Conservation (phyloP, 2,329 filamentous ascomycete genomes). For the Cladosporium velox region DNA sequence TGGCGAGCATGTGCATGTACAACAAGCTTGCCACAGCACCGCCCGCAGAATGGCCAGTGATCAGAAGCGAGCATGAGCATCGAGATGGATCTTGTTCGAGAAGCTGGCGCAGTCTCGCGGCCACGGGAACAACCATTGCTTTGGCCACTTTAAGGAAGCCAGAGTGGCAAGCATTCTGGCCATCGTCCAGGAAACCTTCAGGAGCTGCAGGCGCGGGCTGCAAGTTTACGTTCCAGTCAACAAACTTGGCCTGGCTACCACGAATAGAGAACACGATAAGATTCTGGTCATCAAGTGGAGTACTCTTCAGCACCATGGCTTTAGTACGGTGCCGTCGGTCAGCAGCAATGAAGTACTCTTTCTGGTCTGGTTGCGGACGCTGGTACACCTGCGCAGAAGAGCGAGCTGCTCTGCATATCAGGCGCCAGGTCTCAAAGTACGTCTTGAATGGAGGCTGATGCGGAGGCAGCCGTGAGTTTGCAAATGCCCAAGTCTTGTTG, state of each 20-base stretch:
- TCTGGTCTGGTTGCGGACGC: conserved; percentile 62
- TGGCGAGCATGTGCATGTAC: conserved; percentile 77
- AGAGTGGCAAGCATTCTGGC: conserved; percentile 74
- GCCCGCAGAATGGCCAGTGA: conserved; percentile 85
- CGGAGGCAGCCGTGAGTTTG: conserved; percentile 72
- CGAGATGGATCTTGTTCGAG: conserved; percentile 71
- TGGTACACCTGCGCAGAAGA: conserved; percentile 77
- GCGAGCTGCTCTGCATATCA: conserved; percentile 75
- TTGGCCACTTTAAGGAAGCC: conserved; percentile 77
- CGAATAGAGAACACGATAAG: conserved; percentile 83
- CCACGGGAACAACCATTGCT: conserved; percentile 73
- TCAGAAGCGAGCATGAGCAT: conserved; percentile 68
- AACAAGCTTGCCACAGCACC: conserved; percentile 79
- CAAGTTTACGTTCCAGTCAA: conserved; percentile 86
- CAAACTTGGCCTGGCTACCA: conserved; percentile 70
- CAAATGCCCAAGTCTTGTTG: conserved; percentile 72
- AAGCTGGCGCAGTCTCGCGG: conserved; percentile 66
- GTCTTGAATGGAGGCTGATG: conserved; percentile 68
- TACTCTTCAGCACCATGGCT: conserved; percentile 80
- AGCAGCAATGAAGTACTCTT: conserved; percentile 68
- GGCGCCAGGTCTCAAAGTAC: conserved; percentile 72
- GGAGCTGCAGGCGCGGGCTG: conserved; percentile 68
- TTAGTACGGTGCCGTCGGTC: conserved; percentile 76
- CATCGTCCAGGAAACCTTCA: conserved; percentile 72
- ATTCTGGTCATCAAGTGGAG: conserved; percentile 74